These are phyloP conservation scores for Trichoderma sp. DNA, from an alignment of 2,329 filamentous ascomycete species.

Conservation along the genomic window DNA sequence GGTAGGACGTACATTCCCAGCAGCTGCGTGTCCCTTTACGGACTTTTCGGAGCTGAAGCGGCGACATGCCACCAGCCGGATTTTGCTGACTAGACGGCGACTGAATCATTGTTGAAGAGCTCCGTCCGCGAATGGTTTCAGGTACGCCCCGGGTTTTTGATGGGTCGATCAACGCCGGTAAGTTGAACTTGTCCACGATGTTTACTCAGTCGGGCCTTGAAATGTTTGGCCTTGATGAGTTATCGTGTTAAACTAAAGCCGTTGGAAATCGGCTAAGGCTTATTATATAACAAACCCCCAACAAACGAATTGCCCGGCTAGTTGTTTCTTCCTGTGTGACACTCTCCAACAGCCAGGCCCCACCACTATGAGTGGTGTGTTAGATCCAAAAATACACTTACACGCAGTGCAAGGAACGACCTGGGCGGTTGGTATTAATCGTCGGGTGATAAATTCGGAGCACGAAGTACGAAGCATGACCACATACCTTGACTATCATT, in stretches of 20 bases:
- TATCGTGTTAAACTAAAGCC: background rate
- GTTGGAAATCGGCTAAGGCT: background rate
- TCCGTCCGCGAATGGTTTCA: background rate
- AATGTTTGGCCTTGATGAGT: background rate
- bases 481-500: no score
- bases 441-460: no score
- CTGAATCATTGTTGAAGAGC: background rate
- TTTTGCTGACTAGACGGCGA: background rate
- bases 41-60: background rate
- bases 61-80: background rate
- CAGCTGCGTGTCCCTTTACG: slow-evolving; percentile 18
- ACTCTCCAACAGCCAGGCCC: background rate
- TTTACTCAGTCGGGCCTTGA: background rate
- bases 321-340: background rate
- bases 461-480: no score
- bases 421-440: no score
- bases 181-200: background rate
- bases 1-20: slow-evolving; percentile 15
- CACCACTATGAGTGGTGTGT: background rate
- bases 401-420: no score
- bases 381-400: background rate
- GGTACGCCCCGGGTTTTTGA: background rate
- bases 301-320: background rate
- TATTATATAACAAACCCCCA: background rate
- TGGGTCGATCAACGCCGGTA: background rate